A percentile compares a stretch with the other conserved stretches of the same genome.
Conservation (phyloP, 2,329 filamentous ascomycete species). For the Sporothrix phasma region DNA sequence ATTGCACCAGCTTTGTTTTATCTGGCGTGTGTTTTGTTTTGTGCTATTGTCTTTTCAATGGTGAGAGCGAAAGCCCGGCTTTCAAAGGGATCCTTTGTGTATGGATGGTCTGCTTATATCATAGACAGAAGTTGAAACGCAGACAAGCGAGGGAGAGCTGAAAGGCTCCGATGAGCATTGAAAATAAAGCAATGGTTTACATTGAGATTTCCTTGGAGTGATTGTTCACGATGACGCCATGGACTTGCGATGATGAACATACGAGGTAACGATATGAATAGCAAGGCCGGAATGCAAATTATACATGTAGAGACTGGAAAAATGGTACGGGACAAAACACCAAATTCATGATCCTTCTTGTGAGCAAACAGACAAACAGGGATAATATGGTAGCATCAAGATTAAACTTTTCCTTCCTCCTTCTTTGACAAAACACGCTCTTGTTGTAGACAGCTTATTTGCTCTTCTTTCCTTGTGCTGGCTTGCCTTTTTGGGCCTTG, state of each 20-base stretch:
- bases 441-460: slow-evolving; percentile 15
- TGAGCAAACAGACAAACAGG: background rate
- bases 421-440: background rate
- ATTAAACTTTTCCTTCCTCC: background rate
- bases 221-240: background rate
- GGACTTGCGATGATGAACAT: background rate
- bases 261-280: background rate
- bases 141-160: background rate
- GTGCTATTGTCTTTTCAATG: slow-evolving; percentile 17
- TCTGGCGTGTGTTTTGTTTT: slow-evolving; percentile 2
- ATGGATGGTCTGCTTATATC: background rate
- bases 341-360: background rate
- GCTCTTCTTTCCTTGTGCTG: slow-evolving; percentile 8
- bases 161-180: background rate
- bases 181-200: background rate
- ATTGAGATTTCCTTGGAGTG: background rate
- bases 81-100: background rate
- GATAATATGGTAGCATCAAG: background rate
- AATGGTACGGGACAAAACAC: background rate
- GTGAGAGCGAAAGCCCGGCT: background rate
- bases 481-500: slow-evolving; percentile 11
- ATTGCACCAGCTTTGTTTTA: slow-evolving; percentile 3
- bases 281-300: background rate
- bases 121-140: background rate
- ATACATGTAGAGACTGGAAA: background rate